Evolutionary conservation across 768 basidiomycete species (phyloP), one percentile per base, ranked within the genome.

Genomic region (Mycena floridula): DNA sequence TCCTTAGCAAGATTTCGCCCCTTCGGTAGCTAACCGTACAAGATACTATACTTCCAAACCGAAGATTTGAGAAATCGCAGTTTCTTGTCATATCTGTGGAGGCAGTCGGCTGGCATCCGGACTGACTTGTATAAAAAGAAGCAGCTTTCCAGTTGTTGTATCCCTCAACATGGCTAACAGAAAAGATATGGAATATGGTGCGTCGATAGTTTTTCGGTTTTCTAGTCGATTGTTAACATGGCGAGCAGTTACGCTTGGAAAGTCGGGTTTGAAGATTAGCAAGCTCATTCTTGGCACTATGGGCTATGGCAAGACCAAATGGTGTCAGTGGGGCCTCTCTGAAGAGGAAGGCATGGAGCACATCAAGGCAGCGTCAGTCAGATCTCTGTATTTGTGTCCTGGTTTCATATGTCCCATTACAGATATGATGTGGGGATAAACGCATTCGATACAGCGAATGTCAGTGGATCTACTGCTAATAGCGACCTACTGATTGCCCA

Each of bases 251-350:
- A 62, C 66, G 43, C 63, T 71, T 16, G 77, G 77, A 16, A 65
- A 64, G 27, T 72, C 69, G 0, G 77, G 76, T 12, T 53, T 73
- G 22, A 69, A 78, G 56, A 67, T 80, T 7, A 77, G 76, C 12
- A 68, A 58, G 52, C 50, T 61, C 36, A 56, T 63, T 30, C 49
- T 62, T 5, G 61, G 59, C 11, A 53, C 50, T 28, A 57, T 59
- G 58, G 37, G 40, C 25, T 63, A 63, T 21, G 61, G 61, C 3
- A 38, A 36, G 16, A 25, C 50, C 3, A 30, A 37, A 4, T 71
- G 71, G 63, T 57, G 65, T 26, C 58, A 59, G 2, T 73, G 71
- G 71, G 58, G 68, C 4, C 48, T 66, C 3, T 49, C 47, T 7
- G 65, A 72, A 24, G 59, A 66, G 36, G 66, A 66, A 32, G 59